phyloP scores from a whole-genome alignment of 768 basidiomycete species.

The Butyriboletus loyo region DNA sequence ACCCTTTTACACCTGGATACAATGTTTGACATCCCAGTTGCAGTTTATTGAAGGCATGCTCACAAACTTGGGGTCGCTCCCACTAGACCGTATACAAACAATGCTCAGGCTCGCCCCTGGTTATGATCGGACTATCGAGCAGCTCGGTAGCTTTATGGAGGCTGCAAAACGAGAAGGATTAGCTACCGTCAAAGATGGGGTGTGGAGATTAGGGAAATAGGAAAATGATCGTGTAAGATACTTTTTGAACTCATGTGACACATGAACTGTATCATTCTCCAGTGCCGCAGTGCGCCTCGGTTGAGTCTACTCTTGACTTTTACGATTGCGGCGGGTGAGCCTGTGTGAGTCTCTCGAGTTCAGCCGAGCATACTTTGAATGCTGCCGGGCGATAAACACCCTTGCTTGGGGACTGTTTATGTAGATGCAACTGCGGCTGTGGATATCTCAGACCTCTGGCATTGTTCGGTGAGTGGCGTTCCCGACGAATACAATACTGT shows the following conservation, averaged over 20 bases:
- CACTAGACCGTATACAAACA: slow-evolving; percentile 79
- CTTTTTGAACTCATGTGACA: background rate
- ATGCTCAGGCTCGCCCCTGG: slow-evolving; percentile 84
- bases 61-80: slow-evolving; percentile 74
- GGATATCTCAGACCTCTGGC: too few relatives aligned
- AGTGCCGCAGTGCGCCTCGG: background rate
- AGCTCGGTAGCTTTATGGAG: slow-evolving; percentile 78
- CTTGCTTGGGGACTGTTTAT: background rate
- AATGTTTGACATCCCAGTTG: slow-evolving; percentile 1
- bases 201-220: slow-evolving; percentile 55
- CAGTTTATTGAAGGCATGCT: slow-evolving; percentile 93
- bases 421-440: background rate
- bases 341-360: background rate
- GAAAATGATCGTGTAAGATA: background rate
- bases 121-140: slow-evolving; percentile 77
- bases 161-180: slow-evolving; percentile 75
- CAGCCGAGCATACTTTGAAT: background rate
- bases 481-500: too few relatives aligned
- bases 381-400: background rate
- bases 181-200: slow-evolving; percentile 64
- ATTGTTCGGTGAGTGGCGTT: too few relatives aligned
- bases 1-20: background rate
- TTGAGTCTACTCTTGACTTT: background rate
- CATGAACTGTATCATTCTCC: background rate
- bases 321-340: background rate